Evolutionary conservation across 2,329 filamentous ascomycete genomes (phyloP), one percentile per base, ranked within the genome.

Genomic region (Arthrobotrys sphaeroides): DNA sequence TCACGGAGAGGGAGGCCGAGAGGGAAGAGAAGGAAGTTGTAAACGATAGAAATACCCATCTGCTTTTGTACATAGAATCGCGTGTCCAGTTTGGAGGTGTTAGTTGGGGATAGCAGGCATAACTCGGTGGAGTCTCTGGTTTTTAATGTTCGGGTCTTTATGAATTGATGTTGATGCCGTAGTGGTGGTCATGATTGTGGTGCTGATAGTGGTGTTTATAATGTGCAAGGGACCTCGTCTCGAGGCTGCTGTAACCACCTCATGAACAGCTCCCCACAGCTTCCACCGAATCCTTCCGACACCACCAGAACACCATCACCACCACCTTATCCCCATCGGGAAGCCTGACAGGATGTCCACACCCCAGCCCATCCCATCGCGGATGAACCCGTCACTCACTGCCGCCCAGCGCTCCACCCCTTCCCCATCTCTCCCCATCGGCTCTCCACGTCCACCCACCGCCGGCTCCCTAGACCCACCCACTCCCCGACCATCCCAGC

Each of bases 401-500:
- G 24, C 64, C 1, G 66, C 45, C 36, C 65, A 69, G 20, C 65
- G 65, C 13, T 10, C 49, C 5, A 45, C 53, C 33, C 42, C 68
- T 20, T 45, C 67, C 1, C 26, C 67, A 28, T 59, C 61, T 33
- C 13, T 60, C 6, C 47, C 38, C 1, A 18, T 26, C 40, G 51
- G 51, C n/a, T 53, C 62, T 13, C 38, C 70, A 16, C 62, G 70
- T 36, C 70, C 70, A n/a, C 55, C 62, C 12, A 74, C 70, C 24
- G 53, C 70, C 3, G 51, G 49, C 7, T 74, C 70, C 18, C 61
- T 62, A 20, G 70, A 74, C 57, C 55, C 69, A 20, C 69, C 62
- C 9, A 74, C 70, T 28, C 70, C 70, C 7, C 70, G 70, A 13
- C 70, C 70, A n/a, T 59, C 70, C 18, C 70, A 74, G 62, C 61